Evolutionary conservation across 768 basidiomycete species (phyloP).

Genomic region (Russula sp.): DNA sequence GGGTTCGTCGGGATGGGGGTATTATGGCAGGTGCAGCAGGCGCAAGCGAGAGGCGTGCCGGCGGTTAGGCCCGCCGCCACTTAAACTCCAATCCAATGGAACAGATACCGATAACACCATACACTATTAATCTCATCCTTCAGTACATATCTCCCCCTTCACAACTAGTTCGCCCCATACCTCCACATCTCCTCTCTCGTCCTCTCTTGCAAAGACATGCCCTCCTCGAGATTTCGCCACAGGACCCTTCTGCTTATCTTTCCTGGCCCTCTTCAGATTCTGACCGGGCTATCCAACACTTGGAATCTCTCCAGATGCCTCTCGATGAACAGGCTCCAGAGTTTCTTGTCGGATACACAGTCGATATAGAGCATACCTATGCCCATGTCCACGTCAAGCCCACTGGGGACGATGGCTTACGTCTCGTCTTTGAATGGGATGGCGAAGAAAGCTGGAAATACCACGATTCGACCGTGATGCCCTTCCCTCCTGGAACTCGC

Average conservation of each 20-base stretch:
- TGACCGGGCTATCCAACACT: conserved; percentile 42
- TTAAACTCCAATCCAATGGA: conserved; percentile 37
- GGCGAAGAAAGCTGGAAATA: conserved; percentile 57
- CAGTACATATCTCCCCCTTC: conserved; percentile 56
- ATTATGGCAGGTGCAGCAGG: neutral
- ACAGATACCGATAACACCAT: conserved; percentile 39
- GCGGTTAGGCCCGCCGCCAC: neutral
- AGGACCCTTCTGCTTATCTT: conserved; percentile 55
- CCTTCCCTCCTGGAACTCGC: conserved; percentile 53
- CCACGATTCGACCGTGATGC: conserved; percentile 66
- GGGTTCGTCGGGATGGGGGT: neutral
- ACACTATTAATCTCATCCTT: conserved; percentile 49
- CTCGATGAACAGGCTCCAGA: conserved; percentile 47
- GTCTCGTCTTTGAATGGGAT: conserved; percentile 71
- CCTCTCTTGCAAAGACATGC: conserved; percentile 61
- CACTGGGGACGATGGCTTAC: conserved; percentile 40
- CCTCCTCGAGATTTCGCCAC: conserved; percentile 54
- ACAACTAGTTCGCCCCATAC: conserved; percentile 49
- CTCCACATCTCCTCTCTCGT: conserved; percentile 57
- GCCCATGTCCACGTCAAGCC: conserved; percentile 40
- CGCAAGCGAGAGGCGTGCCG: neutral
- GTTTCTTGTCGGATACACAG: conserved; percentile 39
- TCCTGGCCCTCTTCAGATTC: conserved; percentile 57
- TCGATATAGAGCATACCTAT: conserved; percentile 25
- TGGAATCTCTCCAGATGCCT: conserved; percentile 41